phyloP scores from a whole-genome alignment of 768 basidiomycete species.

The Russula brevipes region DNA sequence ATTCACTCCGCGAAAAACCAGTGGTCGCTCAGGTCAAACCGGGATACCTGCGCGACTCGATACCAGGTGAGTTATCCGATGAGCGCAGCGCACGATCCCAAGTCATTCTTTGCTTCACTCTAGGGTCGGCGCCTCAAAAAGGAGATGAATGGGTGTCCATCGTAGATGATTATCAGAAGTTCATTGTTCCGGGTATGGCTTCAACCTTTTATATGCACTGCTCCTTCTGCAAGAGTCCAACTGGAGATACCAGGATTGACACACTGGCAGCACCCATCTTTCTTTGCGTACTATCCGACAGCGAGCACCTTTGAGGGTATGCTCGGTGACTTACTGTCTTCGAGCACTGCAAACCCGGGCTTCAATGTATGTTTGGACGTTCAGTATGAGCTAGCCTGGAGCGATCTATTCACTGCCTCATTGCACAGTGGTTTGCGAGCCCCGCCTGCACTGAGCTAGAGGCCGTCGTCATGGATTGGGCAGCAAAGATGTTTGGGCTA shows the following conservation, averaged over 20 bases:
- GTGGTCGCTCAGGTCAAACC: slow-evolving; percentile 76
- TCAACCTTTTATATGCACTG: background rate
- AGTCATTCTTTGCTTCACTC: background rate
- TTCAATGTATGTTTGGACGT: slow-evolving; percentile 59
- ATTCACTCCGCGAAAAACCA: slow-evolving; percentile 53
- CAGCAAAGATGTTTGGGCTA: slow-evolving; percentile 75
- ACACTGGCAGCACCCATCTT: slow-evolving; percentile 89
- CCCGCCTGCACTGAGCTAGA: slow-evolving; percentile 93
- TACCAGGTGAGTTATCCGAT: slow-evolving; percentile 48
- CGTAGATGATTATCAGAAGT: slow-evolving; percentile 69
- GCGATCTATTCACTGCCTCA: background rate
- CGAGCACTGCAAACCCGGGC: slow-evolving; percentile 72
- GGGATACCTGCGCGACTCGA: slow-evolving; percentile 68
- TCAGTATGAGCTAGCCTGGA: background rate
- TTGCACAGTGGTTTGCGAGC: slow-evolving; percentile 71
- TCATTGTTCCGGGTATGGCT: slow-evolving; percentile 74
- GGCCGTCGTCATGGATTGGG: slow-evolving; percentile 86
- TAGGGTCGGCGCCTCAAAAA: slow-evolving; percentile 53
- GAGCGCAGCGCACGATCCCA: slow-evolving; percentile 19
- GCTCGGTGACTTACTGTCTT: slow-evolving; percentile 77
- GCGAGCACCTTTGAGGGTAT: slow-evolving; percentile 75
- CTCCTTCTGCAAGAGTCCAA: background rate
- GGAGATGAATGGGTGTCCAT: slow-evolving; percentile 74
- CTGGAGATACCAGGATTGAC: slow-evolving; percentile 52
- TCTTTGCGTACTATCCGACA: slow-evolving; percentile 85